phyloP scores from a whole-genome alignment of 805 yeast genomes.

The Isabelozyma heimii region DNA sequence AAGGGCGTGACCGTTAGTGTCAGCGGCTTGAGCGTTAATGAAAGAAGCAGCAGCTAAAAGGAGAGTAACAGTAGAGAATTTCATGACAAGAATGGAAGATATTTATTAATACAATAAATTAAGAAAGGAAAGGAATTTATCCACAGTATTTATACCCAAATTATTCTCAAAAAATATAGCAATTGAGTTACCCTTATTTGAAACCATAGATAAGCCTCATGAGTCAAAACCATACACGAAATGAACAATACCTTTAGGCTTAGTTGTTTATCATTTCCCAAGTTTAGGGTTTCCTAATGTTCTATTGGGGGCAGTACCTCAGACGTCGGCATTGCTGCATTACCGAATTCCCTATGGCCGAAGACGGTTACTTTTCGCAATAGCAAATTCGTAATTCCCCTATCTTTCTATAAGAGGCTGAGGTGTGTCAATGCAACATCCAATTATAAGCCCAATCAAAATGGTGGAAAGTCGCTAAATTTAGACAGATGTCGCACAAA shows the following conservation, averaged over 20 bases:
- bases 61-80: slow-evolving; percentile 7
- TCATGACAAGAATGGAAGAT: slow-evolving; percentile 3
- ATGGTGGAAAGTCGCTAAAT: not conserved
- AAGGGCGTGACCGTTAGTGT: slow-evolving; percentile 1
- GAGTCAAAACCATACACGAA: not conserved
- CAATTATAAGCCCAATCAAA: not conserved
- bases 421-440: not conserved
- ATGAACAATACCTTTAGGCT: not conserved
- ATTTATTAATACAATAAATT: not conserved
- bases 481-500: not conserved
- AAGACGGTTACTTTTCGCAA: too few relatives aligned
- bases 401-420: not conserved
- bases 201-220: not conserved
- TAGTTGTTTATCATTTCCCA: too few relatives aligned
- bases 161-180: not conserved
- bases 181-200: not conserved
- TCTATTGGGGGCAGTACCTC: not conserved
- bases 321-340: not conserved
- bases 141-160: not conserved
- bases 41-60: slow-evolving; percentile 2
- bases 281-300: not conserved
- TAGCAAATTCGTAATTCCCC: not conserved
- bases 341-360: not conserved
- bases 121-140: not conserved
- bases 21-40: slow-evolving; percentile 1